A percentile compares a stretch with the other conserved stretches of the same genome.
These are phyloP conservation scores for Trebouxia sp. DNA, from an alignment of 139 green algal species.

Conservation along the genomic window DNA sequence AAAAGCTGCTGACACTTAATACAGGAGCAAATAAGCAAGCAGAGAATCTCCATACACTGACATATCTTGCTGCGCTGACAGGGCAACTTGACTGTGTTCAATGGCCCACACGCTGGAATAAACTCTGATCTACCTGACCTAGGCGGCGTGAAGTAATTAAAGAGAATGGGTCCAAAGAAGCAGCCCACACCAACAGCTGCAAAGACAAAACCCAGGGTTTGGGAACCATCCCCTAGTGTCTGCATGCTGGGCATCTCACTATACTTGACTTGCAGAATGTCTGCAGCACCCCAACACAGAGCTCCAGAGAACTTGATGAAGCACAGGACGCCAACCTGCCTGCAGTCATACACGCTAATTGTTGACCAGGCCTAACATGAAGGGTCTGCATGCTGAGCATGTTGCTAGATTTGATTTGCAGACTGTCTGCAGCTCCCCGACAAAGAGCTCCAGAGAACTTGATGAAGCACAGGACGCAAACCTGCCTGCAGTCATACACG, in stretches of 20 bases:
- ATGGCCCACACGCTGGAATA: too few relatives aligned
- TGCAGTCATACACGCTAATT: neutral
- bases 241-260: conserved; percentile 47
- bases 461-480: neutral
- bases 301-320: conserved; percentile 35
- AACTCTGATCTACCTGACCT: conserved; percentile 14
- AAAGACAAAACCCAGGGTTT: conserved; percentile 57
- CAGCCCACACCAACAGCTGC: conserved; percentile 49
- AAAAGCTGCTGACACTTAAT: neutral
- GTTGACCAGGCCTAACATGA: neutral
- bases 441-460: neutral
- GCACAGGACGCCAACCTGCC: conserved; percentile 26
- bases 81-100: too few relatives aligned
- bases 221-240: conserved; percentile 19
- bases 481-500: conserved; percentile 24
- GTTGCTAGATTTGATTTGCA: too few relatives aligned
- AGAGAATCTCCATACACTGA: too few relatives aligned
- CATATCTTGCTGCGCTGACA: too few relatives aligned
- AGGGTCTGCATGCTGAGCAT: neutral
- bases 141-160: conserved; percentile 38
- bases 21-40: neutral
- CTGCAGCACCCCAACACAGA: conserved; percentile 31
- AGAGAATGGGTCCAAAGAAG: conserved; percentile 48
- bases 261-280: conserved; percentile 37
- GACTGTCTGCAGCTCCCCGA: too few relatives aligned